Evolutionary conservation across 352 stramenopile species (phyloP).

Genomic region (Hyaloperonospora brassicae): DNA sequence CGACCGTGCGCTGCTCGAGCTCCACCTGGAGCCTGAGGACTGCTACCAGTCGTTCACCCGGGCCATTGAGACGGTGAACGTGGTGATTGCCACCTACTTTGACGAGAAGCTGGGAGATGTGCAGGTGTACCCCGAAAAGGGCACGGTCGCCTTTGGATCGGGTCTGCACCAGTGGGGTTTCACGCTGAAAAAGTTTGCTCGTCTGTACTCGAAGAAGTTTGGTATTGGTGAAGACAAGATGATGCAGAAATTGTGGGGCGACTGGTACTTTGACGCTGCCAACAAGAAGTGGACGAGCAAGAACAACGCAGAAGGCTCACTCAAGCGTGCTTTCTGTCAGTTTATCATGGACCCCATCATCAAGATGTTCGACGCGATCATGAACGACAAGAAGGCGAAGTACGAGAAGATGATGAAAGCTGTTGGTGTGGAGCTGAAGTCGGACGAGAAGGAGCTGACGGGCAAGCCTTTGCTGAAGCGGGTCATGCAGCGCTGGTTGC

Average conservation of each 20-base stretch:
- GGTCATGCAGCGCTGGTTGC: constrained; percentile 99
- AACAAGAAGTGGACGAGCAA: constrained; percentile 95
- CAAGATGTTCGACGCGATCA: constrained; percentile 99
- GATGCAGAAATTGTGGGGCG: constrained; percentile 99
- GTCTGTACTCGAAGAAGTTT: constrained; percentile 98
- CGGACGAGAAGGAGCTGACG: constrained; percentile 92
- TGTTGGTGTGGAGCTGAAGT: constrained; percentile 96
- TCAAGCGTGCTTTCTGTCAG: constrained; percentile 99
- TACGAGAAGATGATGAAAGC: constrained; percentile 96
- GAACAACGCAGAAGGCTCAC: constrained; percentile 88
- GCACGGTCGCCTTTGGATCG: constrained; percentile 98
- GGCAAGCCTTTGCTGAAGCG: constrained; percentile 98
- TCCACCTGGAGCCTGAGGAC: constrained; percentile 98
- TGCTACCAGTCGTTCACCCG: constrained; percentile 98
- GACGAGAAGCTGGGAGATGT: constrained; percentile 94
- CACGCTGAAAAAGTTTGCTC: constrained; percentile 98
- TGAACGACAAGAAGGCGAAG: constrained; percentile 98
- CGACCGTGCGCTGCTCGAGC: constrained; percentile 96
- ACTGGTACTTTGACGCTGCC: constrained; percentile 94
- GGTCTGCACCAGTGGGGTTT: constrained; percentile 99
- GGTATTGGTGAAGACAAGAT: constrained; percentile 98
- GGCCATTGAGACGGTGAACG: constrained; percentile 98
- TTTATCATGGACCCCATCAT: constrained; percentile 99
- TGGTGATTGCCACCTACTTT: constrained; percentile 99
- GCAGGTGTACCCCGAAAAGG: constrained; percentile 97